Evolutionary conservation across 495 filamentous ascomycete genomes (phyloP).

Genomic region (Aspergillus coremiiformis): DNA sequence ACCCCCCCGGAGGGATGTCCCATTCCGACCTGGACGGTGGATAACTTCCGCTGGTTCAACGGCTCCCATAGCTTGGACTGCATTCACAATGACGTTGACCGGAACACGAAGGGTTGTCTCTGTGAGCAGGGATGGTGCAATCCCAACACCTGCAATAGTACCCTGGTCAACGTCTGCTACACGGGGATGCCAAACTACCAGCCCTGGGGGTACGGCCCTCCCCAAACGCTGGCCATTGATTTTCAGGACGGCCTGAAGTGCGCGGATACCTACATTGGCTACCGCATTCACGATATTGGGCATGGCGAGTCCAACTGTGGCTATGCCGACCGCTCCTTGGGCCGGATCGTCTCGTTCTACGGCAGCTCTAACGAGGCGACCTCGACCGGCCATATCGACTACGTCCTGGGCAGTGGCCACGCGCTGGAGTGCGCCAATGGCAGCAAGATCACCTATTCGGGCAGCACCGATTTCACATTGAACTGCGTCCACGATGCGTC

Average conservation of each 20-base stretch:
- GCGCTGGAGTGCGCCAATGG: constrained; percentile 28
- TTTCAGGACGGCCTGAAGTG: constrained; percentile 29
- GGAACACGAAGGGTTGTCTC: constrained; percentile 24
- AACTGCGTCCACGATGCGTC: constrained; percentile 23
- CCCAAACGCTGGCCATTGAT: constrained; percentile 25
- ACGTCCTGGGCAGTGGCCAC: constrained; percentile 29
- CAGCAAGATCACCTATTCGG: constrained; percentile 29
- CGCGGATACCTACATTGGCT: constrained; percentile 31
- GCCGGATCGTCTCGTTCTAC: constrained; percentile 30
- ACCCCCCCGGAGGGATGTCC: constrained; percentile 27
- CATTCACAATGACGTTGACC: constrained; percentile 27
- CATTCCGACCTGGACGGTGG: constrained; percentile 28
- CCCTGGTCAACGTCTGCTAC: constrained; percentile 27
- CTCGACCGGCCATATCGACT: constrained; percentile 24
- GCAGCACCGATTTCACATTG: constrained; percentile 23
- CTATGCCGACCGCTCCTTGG: constrained; percentile 25
- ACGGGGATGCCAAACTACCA: constrained; percentile 34
- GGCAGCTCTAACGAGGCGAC: constrained; percentile 20
- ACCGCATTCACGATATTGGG: constrained; percentile 30
- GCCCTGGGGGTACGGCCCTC: constrained; percentile 31
- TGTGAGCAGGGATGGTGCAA: constrained; percentile 24
- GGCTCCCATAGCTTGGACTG: constrained; percentile 32
- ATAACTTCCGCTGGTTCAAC: constrained; percentile 28
- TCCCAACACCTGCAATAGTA: constrained; percentile 26
- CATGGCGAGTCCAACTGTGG: constrained; percentile 30